These are phyloP conservation scores for Candida palmyrensis DNA, from an alignment of 805 yeast genomes.

Conservation along the genomic window DNA sequence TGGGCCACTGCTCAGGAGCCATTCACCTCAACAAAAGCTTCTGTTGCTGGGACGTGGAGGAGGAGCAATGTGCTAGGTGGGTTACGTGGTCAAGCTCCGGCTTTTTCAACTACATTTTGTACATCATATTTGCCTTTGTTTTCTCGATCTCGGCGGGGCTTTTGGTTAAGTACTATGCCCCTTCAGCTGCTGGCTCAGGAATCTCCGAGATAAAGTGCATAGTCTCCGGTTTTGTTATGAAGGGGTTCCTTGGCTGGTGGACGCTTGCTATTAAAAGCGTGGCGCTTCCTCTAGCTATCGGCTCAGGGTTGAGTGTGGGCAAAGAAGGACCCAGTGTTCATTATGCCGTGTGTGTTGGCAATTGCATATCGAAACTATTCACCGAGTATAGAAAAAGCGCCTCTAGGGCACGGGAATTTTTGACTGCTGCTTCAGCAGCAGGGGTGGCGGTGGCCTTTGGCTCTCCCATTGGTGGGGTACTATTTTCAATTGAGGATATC, in stretches of 20 bases:
- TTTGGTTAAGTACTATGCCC: conserved; percentile 68
- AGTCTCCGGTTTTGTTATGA: conserved; percentile 80
- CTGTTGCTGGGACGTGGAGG: conserved; percentile 65
- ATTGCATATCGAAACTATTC: conserved; percentile 58
- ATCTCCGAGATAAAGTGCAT: conserved; percentile 95
- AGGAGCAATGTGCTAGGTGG: conserved; percentile 61
- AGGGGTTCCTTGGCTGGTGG: conserved; percentile 68
- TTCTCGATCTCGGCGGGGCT: conserved; percentile 65
- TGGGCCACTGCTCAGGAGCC: conserved; percentile 70
- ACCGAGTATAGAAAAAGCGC: conserved; percentile 41
- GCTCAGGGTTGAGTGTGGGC: conserved; percentile 90
- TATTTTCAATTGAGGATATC: conserved; percentile 90
- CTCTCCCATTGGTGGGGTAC: conserved; percentile 92
- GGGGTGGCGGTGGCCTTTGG: conserved; percentile 99
- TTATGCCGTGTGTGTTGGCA: conserved; percentile 96
- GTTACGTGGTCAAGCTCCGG: conserved; percentile 49
- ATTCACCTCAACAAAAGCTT: conserved; percentile 69
- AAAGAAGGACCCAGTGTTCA: conserved; percentile 99
- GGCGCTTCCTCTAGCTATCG: conserved; percentile 85
- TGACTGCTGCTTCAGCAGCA: conserved; percentile 92
- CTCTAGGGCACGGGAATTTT: conserved; percentile 48
- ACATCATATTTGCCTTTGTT: conserved; percentile 50
- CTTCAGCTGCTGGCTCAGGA: conserved; percentile 95
- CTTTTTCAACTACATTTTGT: conserved; percentile 49
- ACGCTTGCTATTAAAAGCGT: conserved; percentile 73